These are phyloP conservation scores for Ustilago sp. DNA, from an alignment of 1,284 basidiomycete genomes.

Conservation along the genomic window DNA sequence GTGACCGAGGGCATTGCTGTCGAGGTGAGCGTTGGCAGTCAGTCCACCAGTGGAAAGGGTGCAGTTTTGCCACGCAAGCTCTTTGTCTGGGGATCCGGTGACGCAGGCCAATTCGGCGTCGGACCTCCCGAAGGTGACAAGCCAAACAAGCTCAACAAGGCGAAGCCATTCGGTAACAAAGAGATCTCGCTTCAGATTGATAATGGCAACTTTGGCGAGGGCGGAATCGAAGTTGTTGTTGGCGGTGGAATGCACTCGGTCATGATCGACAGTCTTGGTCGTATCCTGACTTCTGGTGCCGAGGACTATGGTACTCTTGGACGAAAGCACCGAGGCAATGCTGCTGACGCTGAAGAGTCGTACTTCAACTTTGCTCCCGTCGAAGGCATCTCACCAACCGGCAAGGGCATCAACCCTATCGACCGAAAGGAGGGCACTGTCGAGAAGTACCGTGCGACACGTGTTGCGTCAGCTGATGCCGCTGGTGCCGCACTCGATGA, in stretches of 20 bases:
- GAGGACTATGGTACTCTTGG: constrained; percentile 94
- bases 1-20: constrained; percentile 38
- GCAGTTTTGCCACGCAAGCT: constrained; percentile 59
- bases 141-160: constrained; percentile 65
- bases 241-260: constrained; percentile 69
- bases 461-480: constrained; percentile 84
- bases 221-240: constrained; percentile 59
- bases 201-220: constrained; percentile 56
- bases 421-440: constrained; percentile 80
- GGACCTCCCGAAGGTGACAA: constrained; percentile 65
- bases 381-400: constrained; percentile 73
- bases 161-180: constrained; percentile 61
- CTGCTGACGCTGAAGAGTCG: constrained; percentile 82
- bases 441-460: constrained; percentile 80
- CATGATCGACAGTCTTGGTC: constrained; percentile 61
- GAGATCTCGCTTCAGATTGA: constrained; percentile 57
- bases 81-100: constrained; percentile 68
- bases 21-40: constrained; percentile 26
- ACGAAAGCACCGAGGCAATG: constrained; percentile 72
- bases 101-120: constrained; percentile 67
- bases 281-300: constrained; percentile 78
- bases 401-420: constrained; percentile 69
- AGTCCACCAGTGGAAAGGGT: constrained; percentile 30
- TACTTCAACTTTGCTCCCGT: constrained; percentile 82
- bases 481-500: constrained; percentile 83